Evolutionary conservation across 345 rosid species (phyloP), one percentile per base, ranked within the genome.

Genomic region (Aquilaria sinensis): DNA sequence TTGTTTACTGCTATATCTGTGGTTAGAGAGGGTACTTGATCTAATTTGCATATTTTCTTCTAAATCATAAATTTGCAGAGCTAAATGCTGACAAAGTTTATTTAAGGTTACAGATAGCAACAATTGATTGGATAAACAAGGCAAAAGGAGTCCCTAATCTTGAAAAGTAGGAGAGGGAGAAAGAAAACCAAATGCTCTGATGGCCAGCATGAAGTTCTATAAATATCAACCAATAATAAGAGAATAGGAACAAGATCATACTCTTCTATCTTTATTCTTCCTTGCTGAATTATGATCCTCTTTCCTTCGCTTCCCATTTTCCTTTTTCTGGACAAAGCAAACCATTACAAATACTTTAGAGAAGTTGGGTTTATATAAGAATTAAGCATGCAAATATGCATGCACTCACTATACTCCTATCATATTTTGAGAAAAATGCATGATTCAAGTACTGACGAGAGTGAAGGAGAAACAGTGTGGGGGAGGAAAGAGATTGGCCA

Each of bases 221-320:
- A 37, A 37, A 4, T 9, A 37, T 37, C 43, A 37, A 37, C 8
- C 7, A 53, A 12, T 43, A 61, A 29, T 41, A 37, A 50, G 43
- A 37, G 43, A 37, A 37, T 9, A 37, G 43, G 43, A 9, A n/a
- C 56, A 58, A 63, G 15, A 68, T 50, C 67, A 64, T 83, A 87
- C 97, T 81, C 84, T 85, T 72, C 86, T 85, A 66, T 90, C 97
- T 78, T 83, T 90, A 60, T 72, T 90, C 70, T 85, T 87, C 82
- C 92, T 72, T 51, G 85, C 76, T 14, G 92, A 78, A 71, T 56
- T 76, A 51, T 82, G 89, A 41, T 90, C 95, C 41, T 90, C 97
- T 71, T 87, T 87, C 77, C 92, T 80, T 69, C 92, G 75, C 77
- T 90, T 90, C 43, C 92, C 88, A 53, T 75, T 83, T 73, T 85